Conservation (phyloP, 371 early-diverging fungal genomes). For the Circinella umbellata region DNA sequence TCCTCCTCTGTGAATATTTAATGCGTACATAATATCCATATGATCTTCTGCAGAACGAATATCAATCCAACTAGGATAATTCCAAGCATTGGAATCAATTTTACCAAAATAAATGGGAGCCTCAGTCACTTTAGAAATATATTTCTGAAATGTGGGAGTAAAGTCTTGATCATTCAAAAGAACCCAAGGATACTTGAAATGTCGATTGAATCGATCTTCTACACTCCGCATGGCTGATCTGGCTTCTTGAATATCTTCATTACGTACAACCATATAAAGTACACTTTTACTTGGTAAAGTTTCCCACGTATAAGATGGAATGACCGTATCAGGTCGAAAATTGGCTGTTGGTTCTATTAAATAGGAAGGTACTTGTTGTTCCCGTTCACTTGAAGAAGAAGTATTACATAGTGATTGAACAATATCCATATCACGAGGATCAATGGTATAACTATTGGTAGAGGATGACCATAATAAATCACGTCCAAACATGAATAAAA, state of each 20-base stretch:
- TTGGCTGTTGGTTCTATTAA: slow-evolving; percentile 9
- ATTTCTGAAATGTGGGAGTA: slow-evolving; percentile 37
- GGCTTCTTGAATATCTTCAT: slow-evolving; percentile 35
- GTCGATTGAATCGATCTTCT: slow-evolving; percentile 54
- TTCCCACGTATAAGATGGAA: slow-evolving; percentile 26
- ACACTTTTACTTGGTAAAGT: slow-evolving; percentile 31
- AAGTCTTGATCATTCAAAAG: slow-evolving; percentile 47
- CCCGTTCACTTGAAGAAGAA: background rate
- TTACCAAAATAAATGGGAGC: slow-evolving; percentile 47
- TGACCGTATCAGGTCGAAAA: slow-evolving; percentile 10
- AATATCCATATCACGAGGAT: slow-evolving; percentile 15
- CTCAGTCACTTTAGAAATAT: slow-evolving; percentile 30
- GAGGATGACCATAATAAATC: slow-evolving; percentile 16
- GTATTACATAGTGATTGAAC: slow-evolving; percentile 9
- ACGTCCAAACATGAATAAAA: slow-evolving; percentile 15
- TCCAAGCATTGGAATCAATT: slow-evolving; percentile 47
- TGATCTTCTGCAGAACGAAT: slow-evolving; percentile 31
- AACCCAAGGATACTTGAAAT: slow-evolving; percentile 55
- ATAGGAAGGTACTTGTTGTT: slow-evolving; percentile 11
- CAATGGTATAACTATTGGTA: slow-evolving; percentile 6
- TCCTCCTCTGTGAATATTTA: slow-evolving; percentile 18
- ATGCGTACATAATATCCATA: slow-evolving; percentile 19
- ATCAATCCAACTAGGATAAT: slow-evolving; percentile 57
- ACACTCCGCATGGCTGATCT: slow-evolving; percentile 42
- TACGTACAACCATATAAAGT: slow-evolving; percentile 41